Base-by-base conservation (phyloP, 371 early-diverging fungal species). In the Syncephalastrum monosporum region DNA sequence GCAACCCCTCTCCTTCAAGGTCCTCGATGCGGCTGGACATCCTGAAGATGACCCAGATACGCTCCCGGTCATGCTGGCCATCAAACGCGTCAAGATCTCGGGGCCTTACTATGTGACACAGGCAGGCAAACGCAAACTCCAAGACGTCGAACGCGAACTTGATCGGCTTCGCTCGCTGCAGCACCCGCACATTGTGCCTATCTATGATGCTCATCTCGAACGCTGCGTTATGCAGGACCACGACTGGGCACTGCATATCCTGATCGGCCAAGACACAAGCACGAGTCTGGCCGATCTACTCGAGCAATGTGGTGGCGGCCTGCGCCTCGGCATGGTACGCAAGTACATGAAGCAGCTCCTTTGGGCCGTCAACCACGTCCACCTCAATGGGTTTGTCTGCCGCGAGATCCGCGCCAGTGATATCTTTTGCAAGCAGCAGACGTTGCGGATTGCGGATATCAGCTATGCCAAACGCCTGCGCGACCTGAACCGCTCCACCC, bases 141-240 rank as follows among this genome's bases (percentile, higher is more conserved):
- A 86, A 61, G 83, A 84, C 24, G 68, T 86, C 4, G 84, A 86
- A 51, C 65, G 78, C 50, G 87, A 86, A 49, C 57, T 86, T 16
- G 82, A 82, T n/a, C 69, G 84, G 21, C 53, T 86, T 4, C 71
- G 82, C 45, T 63, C 78, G 4, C 60, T 84, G 13, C 76, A 82
- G 17, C 80, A 84, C 55, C 74, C 79, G 16, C 72, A 86, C 46
- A 74, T 84, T 29, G 59, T 79, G 4, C 68, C 74, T 14, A 71
- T 85, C 12, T 77, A 83, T 49, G 85, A 83, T 27, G 79, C 83
- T 2, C 75, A 79, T 8, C 59, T 85, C 33, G 82, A 83, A 50
- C 70, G 82, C 8, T 56, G 55, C 21, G 52, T 56, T 1, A 58
- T 67, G 5, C 57, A 68, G 33, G 45, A 59, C n/a, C 58, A 57